Conservation (phyloP, 2,329 filamentous ascomycete species). For the Aspergillus aculeatinus region DNA sequence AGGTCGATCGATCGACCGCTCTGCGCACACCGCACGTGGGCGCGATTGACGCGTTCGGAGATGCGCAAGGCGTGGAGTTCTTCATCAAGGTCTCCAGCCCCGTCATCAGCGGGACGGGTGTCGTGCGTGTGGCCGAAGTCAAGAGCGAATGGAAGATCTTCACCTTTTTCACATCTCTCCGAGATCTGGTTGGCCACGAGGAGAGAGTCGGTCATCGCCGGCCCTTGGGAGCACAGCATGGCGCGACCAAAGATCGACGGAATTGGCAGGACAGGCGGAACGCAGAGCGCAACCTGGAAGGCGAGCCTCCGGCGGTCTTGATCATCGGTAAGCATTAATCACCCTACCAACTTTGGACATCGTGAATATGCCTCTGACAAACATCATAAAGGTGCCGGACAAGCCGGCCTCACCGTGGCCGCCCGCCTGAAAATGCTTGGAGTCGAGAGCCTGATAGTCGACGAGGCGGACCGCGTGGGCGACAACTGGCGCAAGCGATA, state of each 20-base stretch:
- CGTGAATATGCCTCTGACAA: neutral
- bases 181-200: constrained; percentile 55
- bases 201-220: constrained; percentile 51
- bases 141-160: constrained; percentile 60
- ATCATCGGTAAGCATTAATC: constrained; percentile 53
- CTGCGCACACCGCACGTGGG: constrained; percentile 42
- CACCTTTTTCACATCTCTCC: constrained; percentile 61
- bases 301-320: constrained; percentile 58
- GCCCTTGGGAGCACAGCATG: constrained; percentile 58
- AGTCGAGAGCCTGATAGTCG: constrained; percentile 58
- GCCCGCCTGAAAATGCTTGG: constrained; percentile 61
- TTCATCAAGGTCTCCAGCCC: constrained; percentile 57
- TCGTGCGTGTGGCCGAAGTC: constrained; percentile 52
- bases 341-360: neutral
- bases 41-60: constrained; percentile 52
- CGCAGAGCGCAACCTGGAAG: constrained; percentile 51
- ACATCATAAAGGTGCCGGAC: constrained; percentile 53
- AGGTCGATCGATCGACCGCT: constrained; percentile 47
- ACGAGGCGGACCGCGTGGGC: constrained; percentile 58
- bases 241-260: constrained; percentile 50
- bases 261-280: constrained; percentile 62
- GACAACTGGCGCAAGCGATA: constrained; percentile 66
- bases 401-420: constrained; percentile 58
- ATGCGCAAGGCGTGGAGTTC: constrained; percentile 55
- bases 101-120: constrained; percentile 56